A percentile compares a stretch with the other conserved stretches of the same genome.
phyloP scores from a whole-genome alignment of 805 yeast genomes.

The Candida rishiriensis region DNA sequence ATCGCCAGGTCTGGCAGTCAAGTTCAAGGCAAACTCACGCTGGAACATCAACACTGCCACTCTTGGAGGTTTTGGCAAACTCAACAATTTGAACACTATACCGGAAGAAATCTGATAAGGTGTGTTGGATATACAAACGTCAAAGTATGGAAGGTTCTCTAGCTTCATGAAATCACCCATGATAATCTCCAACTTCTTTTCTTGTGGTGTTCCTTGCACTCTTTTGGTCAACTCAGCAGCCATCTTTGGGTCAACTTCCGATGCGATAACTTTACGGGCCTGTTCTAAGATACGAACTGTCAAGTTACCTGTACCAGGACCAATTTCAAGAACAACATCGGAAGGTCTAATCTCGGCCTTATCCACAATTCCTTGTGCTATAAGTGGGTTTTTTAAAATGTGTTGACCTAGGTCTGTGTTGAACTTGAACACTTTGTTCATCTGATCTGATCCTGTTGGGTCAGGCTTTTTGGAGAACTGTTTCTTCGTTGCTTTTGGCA shows the following conservation, averaged over 20 bases:
- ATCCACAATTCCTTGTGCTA: slow-evolving; percentile 97
- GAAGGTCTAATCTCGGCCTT: slow-evolving; percentile 91
- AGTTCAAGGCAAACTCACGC: slow-evolving; percentile 90
- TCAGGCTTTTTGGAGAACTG: slow-evolving; percentile 51
- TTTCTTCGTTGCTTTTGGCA: slow-evolving; percentile 65
- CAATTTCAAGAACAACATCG: slow-evolving; percentile 91
- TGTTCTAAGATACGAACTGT: slow-evolving; percentile 90
- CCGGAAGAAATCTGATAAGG: slow-evolving; percentile 98
- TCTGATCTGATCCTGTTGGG: slow-evolving; percentile 60
- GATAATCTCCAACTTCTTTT: slow-evolving; percentile 84
- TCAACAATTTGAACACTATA: slow-evolving; percentile 83
- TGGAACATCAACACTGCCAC: slow-evolving; percentile 96
- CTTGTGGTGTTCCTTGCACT: slow-evolving; percentile 94
- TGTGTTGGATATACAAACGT: slow-evolving; percentile 93
- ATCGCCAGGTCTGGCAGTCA: slow-evolving; percentile 97
- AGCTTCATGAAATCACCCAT: slow-evolving; percentile 96
- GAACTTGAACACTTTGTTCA: slow-evolving; percentile 88
- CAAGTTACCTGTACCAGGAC: slow-evolving; percentile 98
- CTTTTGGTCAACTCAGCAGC: slow-evolving; percentile 97
- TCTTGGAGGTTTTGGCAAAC: slow-evolving; percentile 91
- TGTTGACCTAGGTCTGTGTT: slow-evolving; percentile 97
- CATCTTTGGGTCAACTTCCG: slow-evolving; percentile 99
- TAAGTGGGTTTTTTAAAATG: slow-evolving; percentile 90
- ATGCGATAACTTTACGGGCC: slow-evolving; percentile 92
- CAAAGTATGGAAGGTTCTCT: slow-evolving; percentile 83